These are phyloP conservation scores for Fusarium gaditjirri DNA, from an alignment of 2,329 filamentous ascomycete species.

Conservation along the genomic window DNA sequence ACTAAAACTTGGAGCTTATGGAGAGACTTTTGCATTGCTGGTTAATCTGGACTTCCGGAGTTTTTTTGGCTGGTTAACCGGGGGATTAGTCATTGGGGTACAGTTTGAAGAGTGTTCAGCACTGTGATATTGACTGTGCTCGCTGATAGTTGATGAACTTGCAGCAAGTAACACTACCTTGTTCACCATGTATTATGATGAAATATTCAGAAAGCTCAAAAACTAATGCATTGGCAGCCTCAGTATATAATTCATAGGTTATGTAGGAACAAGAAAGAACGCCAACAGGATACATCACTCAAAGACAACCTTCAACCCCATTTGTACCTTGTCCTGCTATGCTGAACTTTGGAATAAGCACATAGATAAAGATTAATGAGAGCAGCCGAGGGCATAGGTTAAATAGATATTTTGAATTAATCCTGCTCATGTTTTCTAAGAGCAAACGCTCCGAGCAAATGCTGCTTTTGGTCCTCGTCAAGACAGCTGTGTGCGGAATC, in stretches of 20 bases:
- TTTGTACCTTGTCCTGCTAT: neutral
- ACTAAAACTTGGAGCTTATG: slow-evolving; percentile 35
- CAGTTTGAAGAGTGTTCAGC: rapidly evolving
- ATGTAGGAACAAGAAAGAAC: no score
- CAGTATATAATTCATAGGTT: rapidly evolving
- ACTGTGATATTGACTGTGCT: neutral
- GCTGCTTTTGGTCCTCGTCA: neutral
- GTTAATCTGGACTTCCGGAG: slow-evolving; percentile 42
- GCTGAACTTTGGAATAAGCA: neutral
- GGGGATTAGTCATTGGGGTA: slow-evolving; percentile 14
- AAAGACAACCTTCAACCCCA: neutral
- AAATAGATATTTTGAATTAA: neutral
- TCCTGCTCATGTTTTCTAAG: no score
- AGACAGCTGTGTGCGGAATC: neutral
- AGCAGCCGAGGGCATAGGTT: neutral
- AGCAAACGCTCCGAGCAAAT: neutral
- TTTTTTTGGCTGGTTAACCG: neutral
- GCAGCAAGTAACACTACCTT: neutral
- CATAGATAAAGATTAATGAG: neutral
- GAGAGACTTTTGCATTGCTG: slow-evolving; percentile 44
- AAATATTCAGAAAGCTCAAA: neutral
- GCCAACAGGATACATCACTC: neutral
- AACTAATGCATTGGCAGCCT: neutral
- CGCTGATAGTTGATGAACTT: neutral
- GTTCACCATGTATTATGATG: neutral